Evolutionary conservation across 805 yeast genomes (phyloP), one percentile per base, ranked within the genome.

Genomic region (Sporopachydermia quercuum): DNA sequence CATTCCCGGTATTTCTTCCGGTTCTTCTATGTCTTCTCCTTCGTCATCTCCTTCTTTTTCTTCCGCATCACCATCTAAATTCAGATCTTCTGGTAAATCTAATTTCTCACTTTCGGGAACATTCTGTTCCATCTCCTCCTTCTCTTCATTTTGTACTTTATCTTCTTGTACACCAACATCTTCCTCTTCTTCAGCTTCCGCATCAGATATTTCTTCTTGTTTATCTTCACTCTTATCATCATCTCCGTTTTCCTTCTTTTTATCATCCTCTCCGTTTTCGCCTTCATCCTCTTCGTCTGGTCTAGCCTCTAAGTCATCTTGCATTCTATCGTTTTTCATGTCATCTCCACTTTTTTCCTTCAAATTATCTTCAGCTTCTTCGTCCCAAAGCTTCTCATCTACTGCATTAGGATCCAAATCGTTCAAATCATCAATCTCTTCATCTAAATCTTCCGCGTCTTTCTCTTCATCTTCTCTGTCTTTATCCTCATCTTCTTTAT

Each of bases 381-480:
- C 96, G 52, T 89, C 91, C 95, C 97, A 89, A 95, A 85, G 85
- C 60, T 85, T 89, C 48, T 89, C 96, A 55, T 89, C 97, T 38
- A 89, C 75, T 3, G 95, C 94, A 58, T 86, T 84, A 2, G 95
- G 95, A 65, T 87, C 97, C 46, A 80, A 65, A 42, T 85, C 94
- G 55, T 83, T 94, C 19, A 89, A 61, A 51, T 87, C 83, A 47
- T 89, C 96, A 35, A 86, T 69, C 53, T 86, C 89, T 47, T 87
- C 96, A 52, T 87, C 96, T 41, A 83, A 52, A 2, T 83, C 93
- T 37, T 81, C 78, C 4, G 78, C 74, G 1, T 58, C 67, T 3
- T 57, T 61, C 0, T 74, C 76, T 3, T 75, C 74, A 4, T 74
- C 74, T 2, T 70, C 70, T 1, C 65, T 65, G 1, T 63, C 66